These are phyloP conservation scores for Prunus mongolica DNA, from an alignment of 306 rosid species.

Conservation along the genomic window DNA sequence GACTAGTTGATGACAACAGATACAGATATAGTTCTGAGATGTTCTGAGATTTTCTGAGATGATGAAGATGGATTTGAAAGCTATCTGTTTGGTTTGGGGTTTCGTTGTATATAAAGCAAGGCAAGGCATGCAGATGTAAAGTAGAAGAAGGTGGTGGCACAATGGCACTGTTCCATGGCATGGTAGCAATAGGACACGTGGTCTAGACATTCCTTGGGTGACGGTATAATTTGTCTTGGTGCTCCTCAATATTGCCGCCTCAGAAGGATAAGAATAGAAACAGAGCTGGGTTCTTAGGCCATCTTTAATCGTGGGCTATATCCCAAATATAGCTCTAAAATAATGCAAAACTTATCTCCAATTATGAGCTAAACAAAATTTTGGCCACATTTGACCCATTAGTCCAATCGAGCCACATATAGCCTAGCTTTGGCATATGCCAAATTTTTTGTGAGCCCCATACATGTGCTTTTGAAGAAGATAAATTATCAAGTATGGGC, in stretches of 20 bases:
- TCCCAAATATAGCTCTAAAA: no score
- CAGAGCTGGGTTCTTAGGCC: not conserved
- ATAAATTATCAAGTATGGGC: no score
- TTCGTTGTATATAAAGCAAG: not conserved
- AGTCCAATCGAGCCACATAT: no score
- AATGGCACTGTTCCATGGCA: slow-evolving; percentile 23
- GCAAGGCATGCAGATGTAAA: not conserved
- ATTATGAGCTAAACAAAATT: no score
- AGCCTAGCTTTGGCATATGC: no score
- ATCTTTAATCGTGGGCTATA: no score
- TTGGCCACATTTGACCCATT: no score
- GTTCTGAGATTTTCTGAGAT: not conserved
- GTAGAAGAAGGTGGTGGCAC: slow-evolving; percentile 28
- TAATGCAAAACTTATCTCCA: no score
- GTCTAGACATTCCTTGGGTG: not conserved
- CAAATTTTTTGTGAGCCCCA: no score
- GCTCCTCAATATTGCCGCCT: not conserved
- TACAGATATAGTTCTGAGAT: not conserved
- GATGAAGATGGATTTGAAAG: not conserved
- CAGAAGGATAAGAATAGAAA: no score
- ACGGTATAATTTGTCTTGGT: not conserved
- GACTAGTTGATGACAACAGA: not conserved
- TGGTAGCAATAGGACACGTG: slow-evolving; percentile 36
- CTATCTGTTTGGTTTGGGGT: not conserved
- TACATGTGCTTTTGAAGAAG: no score